Percentiles rank a stretch among this genome's conserved stretches.
These are phyloP conservation scores for Saccharomyces hybrid DNA, from an alignment of 1,139 yeast genomes.

Conservation along the genomic window DNA sequence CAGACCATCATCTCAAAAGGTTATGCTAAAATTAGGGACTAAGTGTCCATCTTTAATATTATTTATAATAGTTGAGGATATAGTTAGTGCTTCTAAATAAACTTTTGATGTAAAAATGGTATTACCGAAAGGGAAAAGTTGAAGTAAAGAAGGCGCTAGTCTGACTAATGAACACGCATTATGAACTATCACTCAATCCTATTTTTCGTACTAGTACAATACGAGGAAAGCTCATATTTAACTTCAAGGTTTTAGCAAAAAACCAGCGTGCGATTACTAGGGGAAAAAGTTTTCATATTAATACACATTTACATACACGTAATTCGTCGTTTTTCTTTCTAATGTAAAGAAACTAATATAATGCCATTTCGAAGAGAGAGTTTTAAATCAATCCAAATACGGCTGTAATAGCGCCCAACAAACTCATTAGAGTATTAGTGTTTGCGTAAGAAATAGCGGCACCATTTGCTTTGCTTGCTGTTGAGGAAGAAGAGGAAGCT, in stretches of 20 bases:
- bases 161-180: not conserved
- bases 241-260: too few relatives aligned
- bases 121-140: too few relatives aligned
- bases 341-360: not conserved
- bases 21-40: slow-evolving; percentile 72
- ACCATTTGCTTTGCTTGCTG: not conserved
- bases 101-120: not conserved
- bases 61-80: not conserved
- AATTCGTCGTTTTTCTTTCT: not conserved
- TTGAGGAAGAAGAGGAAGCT: too few relatives aligned
- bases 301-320: not conserved
- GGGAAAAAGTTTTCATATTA: not conserved
- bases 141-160: not conserved
- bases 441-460: slow-evolving; percentile 7
- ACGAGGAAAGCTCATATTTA: too few relatives aligned
- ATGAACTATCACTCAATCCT: too few relatives aligned
- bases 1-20: slow-evolving; percentile 77
- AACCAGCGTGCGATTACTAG: not conserved
- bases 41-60: slow-evolving; percentile 5
- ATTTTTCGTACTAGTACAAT: too few relatives aligned
- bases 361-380: not conserved
- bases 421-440: slow-evolving; percentile 6
- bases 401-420: slow-evolving; percentile 9
- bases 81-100: not conserved
- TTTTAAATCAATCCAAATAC: slow-evolving; percentile 6